Percentiles rank a stretch among this genome's conserved stretches.
phyloP scores from a whole-genome alignment of 495 filamentous ascomycete species.

The Penicillium fimorum region DNA sequence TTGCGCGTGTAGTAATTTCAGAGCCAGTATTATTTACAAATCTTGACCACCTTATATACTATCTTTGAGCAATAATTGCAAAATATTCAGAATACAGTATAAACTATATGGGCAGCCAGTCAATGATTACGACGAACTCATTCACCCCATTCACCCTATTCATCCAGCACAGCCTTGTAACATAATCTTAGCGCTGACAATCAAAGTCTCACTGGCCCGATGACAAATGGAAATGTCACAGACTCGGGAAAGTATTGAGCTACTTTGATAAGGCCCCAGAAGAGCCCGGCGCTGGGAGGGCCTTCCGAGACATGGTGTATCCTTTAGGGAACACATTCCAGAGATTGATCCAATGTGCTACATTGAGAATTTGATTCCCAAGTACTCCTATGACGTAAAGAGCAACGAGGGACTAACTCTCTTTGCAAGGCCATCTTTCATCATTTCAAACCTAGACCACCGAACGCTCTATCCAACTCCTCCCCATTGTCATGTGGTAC shows the following conservation, averaged over 20 bases:
- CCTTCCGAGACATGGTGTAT: background rate
- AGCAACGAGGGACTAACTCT: background rate
- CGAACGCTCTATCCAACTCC: conserved; percentile 88
- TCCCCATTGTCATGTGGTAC: conserved; percentile 62
- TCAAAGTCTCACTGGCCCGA: background rate
- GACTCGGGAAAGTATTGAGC: background rate
- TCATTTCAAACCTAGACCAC: conserved; percentile 57
- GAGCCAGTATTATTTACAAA: too few relatives aligned
- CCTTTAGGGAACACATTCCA: background rate
- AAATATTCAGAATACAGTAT: too few relatives aligned
- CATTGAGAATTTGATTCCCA: background rate
- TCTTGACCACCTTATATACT: background rate
- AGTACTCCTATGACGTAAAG: background rate
- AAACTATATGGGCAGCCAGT: too few relatives aligned
- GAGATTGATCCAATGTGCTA: background rate
- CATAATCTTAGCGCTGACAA: background rate
- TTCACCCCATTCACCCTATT: background rate
- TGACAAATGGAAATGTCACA: background rate
- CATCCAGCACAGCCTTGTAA: background rate
- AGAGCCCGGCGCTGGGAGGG: background rate
- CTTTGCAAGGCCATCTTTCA: background rate
- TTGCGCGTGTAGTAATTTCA: too few relatives aligned
- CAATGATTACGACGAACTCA: too few relatives aligned
- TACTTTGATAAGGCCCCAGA: background rate
- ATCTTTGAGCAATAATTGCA: background rate